These are phyloP conservation scores for Termitomyces sp. DNA, from an alignment of 768 basidiomycete genomes.

Conservation along the genomic window DNA sequence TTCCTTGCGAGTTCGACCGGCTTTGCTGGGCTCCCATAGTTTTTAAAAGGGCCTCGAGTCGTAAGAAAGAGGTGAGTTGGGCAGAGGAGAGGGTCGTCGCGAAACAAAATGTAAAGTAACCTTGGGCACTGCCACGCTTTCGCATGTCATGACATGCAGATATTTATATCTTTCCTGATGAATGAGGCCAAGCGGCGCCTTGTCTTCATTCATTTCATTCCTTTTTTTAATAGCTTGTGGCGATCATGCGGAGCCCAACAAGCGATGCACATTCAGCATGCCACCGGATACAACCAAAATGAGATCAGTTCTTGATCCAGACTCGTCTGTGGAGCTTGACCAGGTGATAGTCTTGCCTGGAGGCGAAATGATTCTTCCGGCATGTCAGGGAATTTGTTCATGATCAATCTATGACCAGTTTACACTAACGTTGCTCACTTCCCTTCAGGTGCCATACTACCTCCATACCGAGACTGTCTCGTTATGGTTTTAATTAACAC, in stretches of 20 bases:
- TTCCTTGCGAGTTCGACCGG: constrained; percentile 13
- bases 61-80: background rate
- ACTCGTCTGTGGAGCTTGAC: constrained; percentile 21
- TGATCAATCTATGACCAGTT: background rate
- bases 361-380: background rate
- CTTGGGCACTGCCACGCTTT: constrained; percentile 3
- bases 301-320: background rate
- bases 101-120: background rate
- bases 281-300: background rate
- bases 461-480: background rate
- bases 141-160: background rate
- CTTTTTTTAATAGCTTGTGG: background rate
- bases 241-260: background rate
- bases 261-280: background rate
- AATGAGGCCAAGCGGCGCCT: background rate
- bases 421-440: background rate
- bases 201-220: background rate
- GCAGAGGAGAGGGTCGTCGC: background rate
- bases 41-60: background rate
- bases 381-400: background rate
- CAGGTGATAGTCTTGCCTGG: background rate
- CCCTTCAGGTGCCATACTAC: background rate
- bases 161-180: background rate
- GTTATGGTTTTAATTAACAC: background rate
- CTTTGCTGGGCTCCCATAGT: constrained; percentile 28